Evolutionary conservation across 1,284 basidiomycete species (phyloP), one percentile per base, ranked within the genome.

Genomic region (Phellinidium pouzarii): DNA sequence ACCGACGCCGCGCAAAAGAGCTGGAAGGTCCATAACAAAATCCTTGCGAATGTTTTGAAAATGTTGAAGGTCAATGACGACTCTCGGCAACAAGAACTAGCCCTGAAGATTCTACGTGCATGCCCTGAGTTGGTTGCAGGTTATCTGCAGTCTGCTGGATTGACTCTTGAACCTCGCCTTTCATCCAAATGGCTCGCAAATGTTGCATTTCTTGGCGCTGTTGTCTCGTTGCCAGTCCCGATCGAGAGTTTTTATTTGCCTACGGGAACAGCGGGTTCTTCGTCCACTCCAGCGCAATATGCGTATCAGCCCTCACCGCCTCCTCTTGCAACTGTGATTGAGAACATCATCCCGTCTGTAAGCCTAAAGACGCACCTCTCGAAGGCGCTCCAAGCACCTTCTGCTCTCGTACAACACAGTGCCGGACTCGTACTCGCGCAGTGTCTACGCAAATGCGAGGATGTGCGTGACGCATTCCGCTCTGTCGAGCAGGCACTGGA

Each of bases 121-220:
- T 94, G 89, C 65, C 93, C 93, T 0, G 94, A 97, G 65, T 79
- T 96, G 2, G 82, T 93, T 1, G 73, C 86, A 0, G 81, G 87
- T 77, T 91, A 62, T 48, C 92, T 91, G 89, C 68, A 80, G 14
- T 77, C 77, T 29, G 84, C 80, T 3, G 79, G 80, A 0, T 70
- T 93, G 20, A 86, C 87, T 0, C 74, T 96, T 5, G 94, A 97
- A 59, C 92, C 94, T 0, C 80, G 90, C 1, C 77, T 94, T 0
- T 88, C 88, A 4, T 89, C 90, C 0, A 84, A 86, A 61, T 97
- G 93, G 93, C 82, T 96, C 27, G 81, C 86, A 1, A 94, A 92
- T 50, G 81, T 94, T 55, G 77, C 90, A 2, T 89, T 93, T 63
- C 77, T 92, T 38, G 87, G 85, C 0, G 73, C 78, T 2, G 77